Percentiles rank a stretch among this genome's conserved stretches.
Evolutionary conservation across 2,329 filamentous ascomycete genomes (phyloP).

Genomic region (Cercospora janseana): DNA sequence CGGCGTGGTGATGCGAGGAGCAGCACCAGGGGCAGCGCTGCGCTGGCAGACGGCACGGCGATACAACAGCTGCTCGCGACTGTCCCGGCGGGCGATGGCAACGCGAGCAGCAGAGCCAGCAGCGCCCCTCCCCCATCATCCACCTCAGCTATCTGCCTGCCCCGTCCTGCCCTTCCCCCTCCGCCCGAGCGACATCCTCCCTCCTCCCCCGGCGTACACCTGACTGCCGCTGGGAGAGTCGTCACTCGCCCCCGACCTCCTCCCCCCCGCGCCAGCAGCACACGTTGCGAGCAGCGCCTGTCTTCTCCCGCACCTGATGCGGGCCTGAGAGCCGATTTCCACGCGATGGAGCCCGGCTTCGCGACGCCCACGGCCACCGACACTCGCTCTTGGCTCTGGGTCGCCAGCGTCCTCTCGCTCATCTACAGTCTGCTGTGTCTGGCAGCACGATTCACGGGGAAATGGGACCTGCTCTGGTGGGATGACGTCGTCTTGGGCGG

Average conservation of each 20-base stretch:
- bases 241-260: neutral
- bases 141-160: too few species aligned
- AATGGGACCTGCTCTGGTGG: constrained; percentile 28
- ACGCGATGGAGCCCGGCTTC: constrained; percentile 20
- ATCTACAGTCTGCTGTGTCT: constrained; percentile 28
- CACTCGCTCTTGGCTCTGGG: constrained; percentile 27
- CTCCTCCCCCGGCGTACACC: too few species aligned
- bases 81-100: too few species aligned
- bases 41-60: too few species aligned
- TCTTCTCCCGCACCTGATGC: neutral
- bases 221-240: too few species aligned
- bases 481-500: constrained; percentile 24
- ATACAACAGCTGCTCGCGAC: too few species aligned
- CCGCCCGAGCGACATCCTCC: too few species aligned
- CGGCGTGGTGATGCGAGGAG: neutral
- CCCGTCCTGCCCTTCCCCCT: too few species aligned
- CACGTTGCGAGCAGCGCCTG: constrained; percentile 5
- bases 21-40: neutral
- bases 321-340: neutral
- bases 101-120: too few species aligned
- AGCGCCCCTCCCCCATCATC: too few species aligned
- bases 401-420: constrained; percentile 21
- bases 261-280: neutral
- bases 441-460: constrained; percentile 20
- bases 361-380: constrained; percentile 21